These are phyloP conservation scores for Calonectria ilicicola DNA, from an alignment of 2,329 filamentous ascomycete species.

Conservation along the genomic window DNA sequence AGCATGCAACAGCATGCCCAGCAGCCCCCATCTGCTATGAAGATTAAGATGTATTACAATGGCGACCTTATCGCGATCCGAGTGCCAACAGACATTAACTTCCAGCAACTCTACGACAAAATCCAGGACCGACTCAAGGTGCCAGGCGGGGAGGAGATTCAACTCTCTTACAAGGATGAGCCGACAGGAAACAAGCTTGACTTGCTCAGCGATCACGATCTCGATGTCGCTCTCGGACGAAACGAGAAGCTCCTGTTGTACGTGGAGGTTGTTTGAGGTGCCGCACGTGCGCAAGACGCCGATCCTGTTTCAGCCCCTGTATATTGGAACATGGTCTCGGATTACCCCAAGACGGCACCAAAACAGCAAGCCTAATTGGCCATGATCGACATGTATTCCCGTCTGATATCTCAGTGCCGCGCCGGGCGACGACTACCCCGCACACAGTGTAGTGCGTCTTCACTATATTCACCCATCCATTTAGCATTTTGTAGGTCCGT, in stretches of 20 bases:
- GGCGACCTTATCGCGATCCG: slow-evolving; percentile 93
- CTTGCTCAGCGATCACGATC: slow-evolving; percentile 82
- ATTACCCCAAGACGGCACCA: not conserved
- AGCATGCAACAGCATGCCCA: slow-evolving; percentile 51
- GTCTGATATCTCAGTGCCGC: slow-evolving; percentile 15
- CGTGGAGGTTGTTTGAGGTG: slow-evolving; percentile 65
- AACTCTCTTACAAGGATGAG: slow-evolving; percentile 90
- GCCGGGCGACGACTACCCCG: slow-evolving; percentile 21
- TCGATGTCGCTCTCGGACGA: slow-evolving; percentile 82
- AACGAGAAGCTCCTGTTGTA: slow-evolving; percentile 90
- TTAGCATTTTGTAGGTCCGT: slow-evolving; percentile 35
- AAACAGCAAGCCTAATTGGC: slow-evolving; percentile 15
- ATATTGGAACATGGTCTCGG: slow-evolving; percentile 19
- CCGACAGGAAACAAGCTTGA: slow-evolving; percentile 78
- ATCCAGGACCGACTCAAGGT: slow-evolving; percentile 87
- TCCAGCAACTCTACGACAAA: slow-evolving; percentile 83
- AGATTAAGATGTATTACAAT: slow-evolving; percentile 95
- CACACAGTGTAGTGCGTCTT: slow-evolving; percentile 22
- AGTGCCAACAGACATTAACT: slow-evolving; percentile 84
- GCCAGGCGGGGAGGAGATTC: slow-evolving; percentile 73
- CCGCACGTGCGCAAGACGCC: slow-evolving; percentile 20
- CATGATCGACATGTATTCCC: slow-evolving; percentile 19
- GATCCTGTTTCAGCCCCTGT: slow-evolving; percentile 37
- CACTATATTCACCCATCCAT: slow-evolving; percentile 27
- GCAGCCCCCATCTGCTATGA: slow-evolving; percentile 72